Conservation (phyloP, 345 rosid genomes). For the Eutrema japonicum region DNA sequence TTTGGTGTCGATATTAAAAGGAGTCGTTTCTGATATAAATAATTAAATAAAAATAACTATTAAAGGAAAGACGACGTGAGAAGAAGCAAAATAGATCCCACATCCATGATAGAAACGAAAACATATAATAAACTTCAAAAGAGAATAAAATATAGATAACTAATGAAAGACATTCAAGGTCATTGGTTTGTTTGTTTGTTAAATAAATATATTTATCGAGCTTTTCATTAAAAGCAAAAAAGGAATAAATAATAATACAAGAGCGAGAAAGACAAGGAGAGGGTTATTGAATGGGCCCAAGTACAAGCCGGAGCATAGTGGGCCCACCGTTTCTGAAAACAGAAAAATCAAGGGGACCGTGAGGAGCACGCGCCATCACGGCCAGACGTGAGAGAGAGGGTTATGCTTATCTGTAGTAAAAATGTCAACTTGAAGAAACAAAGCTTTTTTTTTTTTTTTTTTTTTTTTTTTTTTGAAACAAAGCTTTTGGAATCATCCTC, state of each 20-base stretch:
- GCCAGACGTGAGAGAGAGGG: conserved; percentile 37
- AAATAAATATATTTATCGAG: neutral
- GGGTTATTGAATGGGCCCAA: conserved; percentile 29
- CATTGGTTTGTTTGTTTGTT: conserved; percentile 19
- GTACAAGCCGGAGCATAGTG: conserved; percentile 28
- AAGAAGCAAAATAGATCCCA: conserved; percentile 30
- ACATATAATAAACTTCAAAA: conserved; percentile 16
- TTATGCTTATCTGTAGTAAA: conserved; percentile 38
- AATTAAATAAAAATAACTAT: neutral
- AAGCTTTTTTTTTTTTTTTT: too few relatives aligned
- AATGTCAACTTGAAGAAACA: conserved; percentile 47
- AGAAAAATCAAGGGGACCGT: neutral
- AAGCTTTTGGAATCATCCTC: conserved; percentile 36
- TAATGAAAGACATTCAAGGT: conserved; percentile 21
- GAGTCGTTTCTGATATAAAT: neutral
- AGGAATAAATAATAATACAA: conserved; percentile 12
- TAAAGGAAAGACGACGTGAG: conserved; percentile 42
- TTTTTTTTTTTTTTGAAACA: too few relatives aligned
- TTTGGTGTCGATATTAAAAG: neutral
- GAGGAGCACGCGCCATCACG: conserved; percentile 34
- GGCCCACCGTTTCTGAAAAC: conserved; percentile 25
- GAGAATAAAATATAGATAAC: conserved; percentile 2
- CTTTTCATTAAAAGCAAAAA: neutral
- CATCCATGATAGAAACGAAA: conserved; percentile 27
- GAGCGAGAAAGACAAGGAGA: neutral